Percentiles rank a stretch among this genome's conserved stretches.
These are phyloP conservation scores for Daldinia eschscholtzii DNA, from an alignment of 2,329 filamentous ascomycete species.

Conservation along the genomic window DNA sequence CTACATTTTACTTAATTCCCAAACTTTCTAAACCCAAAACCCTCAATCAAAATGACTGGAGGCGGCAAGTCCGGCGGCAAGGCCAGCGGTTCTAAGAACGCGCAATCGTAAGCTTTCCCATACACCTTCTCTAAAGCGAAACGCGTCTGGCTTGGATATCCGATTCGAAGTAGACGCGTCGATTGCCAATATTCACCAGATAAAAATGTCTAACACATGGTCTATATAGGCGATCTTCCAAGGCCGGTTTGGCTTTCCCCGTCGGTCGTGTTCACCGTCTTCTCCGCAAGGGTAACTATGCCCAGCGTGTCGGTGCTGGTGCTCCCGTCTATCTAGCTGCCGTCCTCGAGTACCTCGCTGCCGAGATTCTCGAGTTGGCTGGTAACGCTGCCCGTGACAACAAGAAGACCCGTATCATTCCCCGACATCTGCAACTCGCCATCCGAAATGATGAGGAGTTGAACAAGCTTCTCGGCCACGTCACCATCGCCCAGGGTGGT, in stretches of 20 bases:
- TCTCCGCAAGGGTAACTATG: slow-evolving; percentile 98
- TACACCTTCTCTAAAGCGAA: background rate
- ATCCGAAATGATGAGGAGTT: slow-evolving; percentile 99
- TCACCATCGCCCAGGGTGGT: slow-evolving; percentile 97
- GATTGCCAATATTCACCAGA: background rate
- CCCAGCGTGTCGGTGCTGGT: slow-evolving; percentile 97
- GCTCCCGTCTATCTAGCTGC: slow-evolving; percentile 97
- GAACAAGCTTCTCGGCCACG: slow-evolving; percentile 97
- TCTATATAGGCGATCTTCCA: slow-evolving; percentile 86
- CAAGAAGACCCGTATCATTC: slow-evolving; percentile 99
- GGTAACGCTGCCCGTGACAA: slow-evolving; percentile 99
- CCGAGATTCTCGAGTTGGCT: slow-evolving; percentile 98
- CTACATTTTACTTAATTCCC: slow-evolving; percentile 30
- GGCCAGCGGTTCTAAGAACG: slow-evolving; percentile 98
- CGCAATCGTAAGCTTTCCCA: slow-evolving; percentile 88
- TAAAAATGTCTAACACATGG: background rate
- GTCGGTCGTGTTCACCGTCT: slow-evolving; percentile 99
- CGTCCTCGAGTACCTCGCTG: slow-evolving; percentile 97
- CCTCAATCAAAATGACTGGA: slow-evolving; percentile 94
- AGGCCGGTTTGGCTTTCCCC: slow-evolving; percentile 98
- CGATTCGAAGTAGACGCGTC: background rate
- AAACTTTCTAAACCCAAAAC: slow-evolving; percentile 51
- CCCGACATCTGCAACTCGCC: slow-evolving; percentile 97
- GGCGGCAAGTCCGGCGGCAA: slow-evolving; percentile 99
- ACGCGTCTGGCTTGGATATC: background rate